A percentile compares a stretch with the other conserved stretches of the same genome.
Evolutionary conservation across 2,329 filamentous ascomycete genomes (phyloP).

Genomic region (Hirsutella thompsonii): DNA sequence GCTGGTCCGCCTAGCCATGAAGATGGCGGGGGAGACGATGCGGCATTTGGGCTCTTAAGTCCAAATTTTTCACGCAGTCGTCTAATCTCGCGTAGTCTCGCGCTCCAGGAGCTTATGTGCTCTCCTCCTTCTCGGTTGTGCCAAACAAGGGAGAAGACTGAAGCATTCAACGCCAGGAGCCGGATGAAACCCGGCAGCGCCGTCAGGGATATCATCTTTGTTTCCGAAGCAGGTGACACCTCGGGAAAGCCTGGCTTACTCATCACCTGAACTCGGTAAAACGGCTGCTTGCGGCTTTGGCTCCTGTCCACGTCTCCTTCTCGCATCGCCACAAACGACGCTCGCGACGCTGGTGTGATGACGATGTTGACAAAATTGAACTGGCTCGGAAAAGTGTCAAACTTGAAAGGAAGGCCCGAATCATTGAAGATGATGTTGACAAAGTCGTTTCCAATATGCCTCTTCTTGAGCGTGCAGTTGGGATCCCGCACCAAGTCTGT

Average conservation of each 20-base stretch:
- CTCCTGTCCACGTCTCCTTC: slow-evolving; percentile 23
- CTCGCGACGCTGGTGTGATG: slow-evolving; percentile 74
- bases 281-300: slow-evolving; percentile 33
- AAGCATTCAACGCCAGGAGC: slow-evolving; percentile 81
- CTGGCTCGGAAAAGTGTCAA: slow-evolving; percentile 84
- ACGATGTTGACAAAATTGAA: slow-evolving; percentile 98
- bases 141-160: slow-evolving; percentile 90
- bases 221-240: slow-evolving; percentile 77
- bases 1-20: slow-evolving; percentile 16
- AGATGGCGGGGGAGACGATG: slow-evolving; percentile 15
- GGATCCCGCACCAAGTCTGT: slow-evolving; percentile 68
- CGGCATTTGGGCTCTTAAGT: slow-evolving; percentile 21
- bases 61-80: slow-evolving; percentile 60
- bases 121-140: slow-evolving; percentile 63
- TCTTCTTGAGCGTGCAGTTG: slow-evolving; percentile 73
- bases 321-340: slow-evolving; percentile 58
- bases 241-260: slow-evolving; percentile 82
- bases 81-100: slow-evolving; percentile 73
- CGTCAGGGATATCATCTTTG: slow-evolving; percentile 76
- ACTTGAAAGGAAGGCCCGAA: slow-evolving; percentile 77
- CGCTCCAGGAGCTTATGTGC: slow-evolving; percentile 81
- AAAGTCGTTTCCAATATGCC: slow-evolving; percentile 92
- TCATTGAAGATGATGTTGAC: slow-evolving; percentile 98
- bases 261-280: slow-evolving; percentile 84
- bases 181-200: slow-evolving; percentile 78